Percentiles rank a stretch among this genome's conserved stretches.
These are phyloP conservation scores for Capsella bursapastoris DNA, from an alignment of 345 rosid species.

Conservation along the genomic window DNA sequence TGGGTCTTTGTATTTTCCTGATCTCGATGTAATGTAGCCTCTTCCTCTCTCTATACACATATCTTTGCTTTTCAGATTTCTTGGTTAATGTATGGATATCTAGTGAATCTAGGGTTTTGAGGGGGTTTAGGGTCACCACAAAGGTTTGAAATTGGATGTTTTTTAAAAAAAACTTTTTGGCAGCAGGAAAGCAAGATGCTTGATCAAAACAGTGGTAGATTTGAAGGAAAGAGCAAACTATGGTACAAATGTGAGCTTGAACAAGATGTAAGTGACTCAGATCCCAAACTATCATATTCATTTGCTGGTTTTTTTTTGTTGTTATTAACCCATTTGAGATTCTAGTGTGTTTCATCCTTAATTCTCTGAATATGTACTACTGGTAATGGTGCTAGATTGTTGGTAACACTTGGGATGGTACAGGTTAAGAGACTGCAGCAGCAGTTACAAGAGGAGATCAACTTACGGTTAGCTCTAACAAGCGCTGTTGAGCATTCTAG, in stretches of 20 bases:
- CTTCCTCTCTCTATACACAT: neutral
- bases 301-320: neutral
- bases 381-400: slow-evolving; percentile 6
- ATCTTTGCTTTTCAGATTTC: neutral
- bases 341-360: slow-evolving; percentile 19
- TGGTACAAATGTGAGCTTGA: slow-evolving; percentile 73
- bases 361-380: neutral
- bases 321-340: neutral
- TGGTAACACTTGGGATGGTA: slow-evolving; percentile 25
- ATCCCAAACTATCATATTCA: slow-evolving; percentile 20
- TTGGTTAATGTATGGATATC: neutral
- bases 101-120: slow-evolving; percentile 36
- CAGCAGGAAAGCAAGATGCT: slow-evolving; percentile 48
- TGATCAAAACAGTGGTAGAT: slow-evolving; percentile 47
- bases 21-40: slow-evolving; percentile 54
- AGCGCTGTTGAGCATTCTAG: slow-evolving; percentile 68
- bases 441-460: slow-evolving; percentile 75
- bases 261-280: slow-evolving; percentile 73
- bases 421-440: slow-evolving; percentile 76
- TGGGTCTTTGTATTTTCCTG: slow-evolving; percentile 51
- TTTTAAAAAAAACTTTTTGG: slow-evolving; percentile 1
- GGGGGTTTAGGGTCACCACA: slow-evolving; percentile 24
- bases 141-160: neutral
- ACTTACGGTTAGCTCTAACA: slow-evolving; percentile 67
- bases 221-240: slow-evolving; percentile 53